Evolutionary conservation across 2,329 filamentous ascomycete genomes (phyloP).

Genomic region (Ascochyta lentis): DNA sequence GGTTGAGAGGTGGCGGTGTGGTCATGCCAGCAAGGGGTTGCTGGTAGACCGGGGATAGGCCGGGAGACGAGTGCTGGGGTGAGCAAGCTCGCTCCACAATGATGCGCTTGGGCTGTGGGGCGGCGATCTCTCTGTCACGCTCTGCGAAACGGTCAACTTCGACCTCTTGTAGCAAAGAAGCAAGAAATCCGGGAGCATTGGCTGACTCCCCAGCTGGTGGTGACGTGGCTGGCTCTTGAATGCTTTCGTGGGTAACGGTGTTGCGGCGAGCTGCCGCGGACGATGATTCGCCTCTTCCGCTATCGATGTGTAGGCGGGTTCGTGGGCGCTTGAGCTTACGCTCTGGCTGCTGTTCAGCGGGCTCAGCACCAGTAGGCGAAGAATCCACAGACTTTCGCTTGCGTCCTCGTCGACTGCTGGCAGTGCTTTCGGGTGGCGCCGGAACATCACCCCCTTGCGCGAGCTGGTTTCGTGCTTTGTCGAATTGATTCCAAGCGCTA

Average conservation of each 20-base stretch:
- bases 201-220: conserved; percentile 33
- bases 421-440: conserved; percentile 29
- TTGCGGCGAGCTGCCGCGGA: conserved; percentile 39
- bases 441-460: conserved; percentile 31
- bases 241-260: conserved; percentile 30
- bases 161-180: conserved; percentile 86
- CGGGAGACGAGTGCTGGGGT: conserved; percentile 67
- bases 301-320: conserved; percentile 70
- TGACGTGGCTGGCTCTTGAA: conserved; percentile 24
- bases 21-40: conserved; percentile 70
- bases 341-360: conserved; percentile 68
- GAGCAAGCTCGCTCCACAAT: conserved; percentile 49
- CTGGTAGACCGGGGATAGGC: conserved; percentile 70
- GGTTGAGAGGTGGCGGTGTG: conserved; percentile 69
- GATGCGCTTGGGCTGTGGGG: conserved; percentile 50
- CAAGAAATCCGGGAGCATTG: conserved; percentile 77
- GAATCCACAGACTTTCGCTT: conserved; percentile 81
- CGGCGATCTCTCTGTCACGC: conserved; percentile 45
- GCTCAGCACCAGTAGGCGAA: conserved; percentile 72
- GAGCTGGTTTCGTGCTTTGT: conserved; percentile 75
- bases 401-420: conserved; percentile 59
- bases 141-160: conserved; percentile 59
- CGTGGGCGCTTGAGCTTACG: conserved; percentile 87
- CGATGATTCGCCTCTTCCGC: conserved; percentile 54
- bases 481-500: conserved; percentile 87